phyloP scores from a whole-genome alignment of 176 grass and related monocot species.

The Microstegium vimineum region DNA sequence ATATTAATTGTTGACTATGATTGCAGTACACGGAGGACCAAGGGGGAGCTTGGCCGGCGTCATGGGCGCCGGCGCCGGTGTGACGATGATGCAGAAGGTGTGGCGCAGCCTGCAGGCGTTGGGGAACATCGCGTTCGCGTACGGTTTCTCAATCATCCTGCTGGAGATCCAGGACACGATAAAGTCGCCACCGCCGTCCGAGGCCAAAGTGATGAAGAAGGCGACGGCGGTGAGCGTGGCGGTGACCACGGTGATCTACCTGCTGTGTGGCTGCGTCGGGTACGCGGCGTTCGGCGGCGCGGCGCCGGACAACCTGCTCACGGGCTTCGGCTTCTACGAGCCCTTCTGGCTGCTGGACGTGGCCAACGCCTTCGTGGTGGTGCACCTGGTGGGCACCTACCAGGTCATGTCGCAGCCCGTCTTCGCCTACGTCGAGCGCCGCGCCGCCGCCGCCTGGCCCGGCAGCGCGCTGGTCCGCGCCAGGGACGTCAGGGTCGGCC shows the following conservation, averaged over 20 bases:
- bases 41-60: not conserved
- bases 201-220: slow-evolving; percentile 74
- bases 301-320: slow-evolving; percentile 76
- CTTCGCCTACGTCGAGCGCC: not conserved
- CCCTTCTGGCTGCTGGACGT: slow-evolving; percentile 87
- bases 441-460: not conserved
- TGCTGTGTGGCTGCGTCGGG: slow-evolving; percentile 84
- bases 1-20: not conserved
- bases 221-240: slow-evolving; percentile 63
- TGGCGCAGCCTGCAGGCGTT: not conserved
- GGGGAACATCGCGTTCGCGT: not conserved
- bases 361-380: slow-evolving; percentile 48
- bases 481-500: not conserved
- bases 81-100: not conserved
- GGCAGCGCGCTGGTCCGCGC: not conserved
- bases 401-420: not conserved
- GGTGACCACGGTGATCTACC: slow-evolving; percentile 76
- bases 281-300: slow-evolving; percentile 84
- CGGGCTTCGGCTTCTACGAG: slow-evolving; percentile 89
- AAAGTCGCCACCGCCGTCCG: slow-evolving; percentile 66
- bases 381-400: not conserved
- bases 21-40: not conserved
- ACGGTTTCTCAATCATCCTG: not conserved
- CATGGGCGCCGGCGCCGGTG: not conserved
- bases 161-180: slow-evolving; percentile 46